A percentile compares a stretch with the other conserved stretches of the same genome.
phyloP scores from a whole-genome alignment of 805 yeast species.

The Wickerhamomyces sydowiorum region DNA sequence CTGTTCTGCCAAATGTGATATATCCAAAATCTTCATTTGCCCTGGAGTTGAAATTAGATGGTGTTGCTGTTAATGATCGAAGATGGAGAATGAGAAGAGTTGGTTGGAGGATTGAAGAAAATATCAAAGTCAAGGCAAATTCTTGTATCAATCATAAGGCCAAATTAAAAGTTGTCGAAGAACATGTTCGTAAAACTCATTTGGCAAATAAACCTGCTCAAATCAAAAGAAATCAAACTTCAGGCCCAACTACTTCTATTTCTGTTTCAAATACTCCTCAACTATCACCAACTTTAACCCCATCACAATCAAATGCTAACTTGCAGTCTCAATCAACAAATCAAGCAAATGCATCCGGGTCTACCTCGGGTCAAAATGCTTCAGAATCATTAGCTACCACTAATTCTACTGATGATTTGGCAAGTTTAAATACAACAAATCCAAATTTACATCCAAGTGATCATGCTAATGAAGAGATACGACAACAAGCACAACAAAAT shows the following conservation, averaged over 20 bases:
- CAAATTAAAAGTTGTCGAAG: slow-evolving; percentile 42
- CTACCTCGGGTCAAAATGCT: background rate
- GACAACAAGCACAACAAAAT: slow-evolving; percentile 21
- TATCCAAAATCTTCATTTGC: slow-evolving; percentile 86
- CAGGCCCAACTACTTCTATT: slow-evolving; percentile 32
- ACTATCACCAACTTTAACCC: slow-evolving; percentile 7
- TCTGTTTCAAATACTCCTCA: slow-evolving; percentile 25
- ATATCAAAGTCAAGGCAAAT: slow-evolving; percentile 51
- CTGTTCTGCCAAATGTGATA: slow-evolving; percentile 81
- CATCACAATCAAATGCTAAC: slow-evolving; percentile 11
- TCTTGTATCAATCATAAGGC: slow-evolving; percentile 53
- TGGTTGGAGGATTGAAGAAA: slow-evolving; percentile 86
- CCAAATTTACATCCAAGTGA: slow-evolving; percentile 24
- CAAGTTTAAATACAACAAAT: slow-evolving; percentile 4
- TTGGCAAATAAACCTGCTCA: slow-evolving; percentile 11
- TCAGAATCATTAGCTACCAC: background rate
- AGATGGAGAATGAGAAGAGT: slow-evolving; percentile 93
- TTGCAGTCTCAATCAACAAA: slow-evolving; percentile 1
- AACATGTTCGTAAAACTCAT: slow-evolving; percentile 29
- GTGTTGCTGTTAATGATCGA: slow-evolving; percentile 48
- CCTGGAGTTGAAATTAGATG: slow-evolving; percentile 75
- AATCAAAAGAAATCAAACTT: slow-evolving; percentile 31
- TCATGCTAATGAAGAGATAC: slow-evolving; percentile 26
- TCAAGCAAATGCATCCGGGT: background rate
- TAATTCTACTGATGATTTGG: slow-evolving; percentile 10